Evolutionary conservation across 305 asterid species (phyloP).

Genomic region (Withania somnifera): DNA sequence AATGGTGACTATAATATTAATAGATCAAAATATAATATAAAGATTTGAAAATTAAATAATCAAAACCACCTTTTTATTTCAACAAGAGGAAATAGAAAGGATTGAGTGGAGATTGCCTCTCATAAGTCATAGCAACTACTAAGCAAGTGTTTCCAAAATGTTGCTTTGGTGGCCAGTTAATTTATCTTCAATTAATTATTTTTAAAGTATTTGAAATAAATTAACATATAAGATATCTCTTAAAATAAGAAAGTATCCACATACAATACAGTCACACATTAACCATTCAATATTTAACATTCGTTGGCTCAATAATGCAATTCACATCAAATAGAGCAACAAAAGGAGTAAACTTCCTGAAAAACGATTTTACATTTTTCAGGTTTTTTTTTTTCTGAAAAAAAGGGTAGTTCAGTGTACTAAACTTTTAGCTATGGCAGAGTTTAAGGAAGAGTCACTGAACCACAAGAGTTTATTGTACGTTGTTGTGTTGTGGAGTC

Average conservation of each 20-base stretch:
- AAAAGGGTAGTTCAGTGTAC: too few relatives aligned
- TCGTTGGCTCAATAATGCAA: too few relatives aligned
- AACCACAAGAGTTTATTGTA: too few relatives aligned
- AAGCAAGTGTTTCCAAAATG: background rate
- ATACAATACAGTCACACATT: background rate
- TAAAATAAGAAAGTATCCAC: background rate
- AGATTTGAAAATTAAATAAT: background rate
- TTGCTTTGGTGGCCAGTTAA: constrained; percentile 2
- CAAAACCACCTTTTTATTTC: constrained; percentile 10
- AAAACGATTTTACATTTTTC: too few relatives aligned
- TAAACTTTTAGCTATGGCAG: too few relatives aligned
- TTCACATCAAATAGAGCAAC: too few relatives aligned
- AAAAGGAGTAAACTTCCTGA: too few relatives aligned
- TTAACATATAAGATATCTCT: background rate
- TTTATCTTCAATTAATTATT: background rate
- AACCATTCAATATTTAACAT: background rate
- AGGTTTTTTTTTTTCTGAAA: too few relatives aligned
- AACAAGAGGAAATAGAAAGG: constrained; percentile 13
- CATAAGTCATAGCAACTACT: background rate
- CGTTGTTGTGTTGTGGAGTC: too few relatives aligned
- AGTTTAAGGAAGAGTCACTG: too few relatives aligned
- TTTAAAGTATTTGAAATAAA: background rate
- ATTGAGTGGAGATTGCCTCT: constrained; percentile 21
- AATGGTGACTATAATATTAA: background rate
- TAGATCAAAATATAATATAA: background rate